Evolutionary conservation across 2,329 filamentous ascomycete genomes (phyloP), one percentile per base, ranked within the genome.

Genomic region (Ceratocystis papillata): DNA sequence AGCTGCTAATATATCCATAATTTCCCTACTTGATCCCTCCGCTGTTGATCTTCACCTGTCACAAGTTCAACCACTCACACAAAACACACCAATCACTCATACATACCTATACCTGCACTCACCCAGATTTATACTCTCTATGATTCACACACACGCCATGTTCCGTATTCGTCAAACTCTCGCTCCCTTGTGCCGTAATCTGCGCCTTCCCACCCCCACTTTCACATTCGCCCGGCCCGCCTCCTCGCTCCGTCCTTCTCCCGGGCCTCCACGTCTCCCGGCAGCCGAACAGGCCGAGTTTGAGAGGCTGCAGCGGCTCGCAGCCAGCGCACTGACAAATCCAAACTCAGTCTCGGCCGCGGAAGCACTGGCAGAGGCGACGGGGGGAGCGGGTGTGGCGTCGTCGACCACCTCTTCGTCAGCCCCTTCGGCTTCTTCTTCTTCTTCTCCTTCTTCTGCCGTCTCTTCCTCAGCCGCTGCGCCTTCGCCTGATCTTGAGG

Each of bases 271-370:
- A 0, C 88, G 90, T 62, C 89, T 97, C 10, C 90, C 93, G 5
- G 86, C 90, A 72, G 86, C 89, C 75, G 87, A 96, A 71, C 92
- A 96, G 79, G 89, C 91, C 74, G 84, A 95, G 70, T 96, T 94
- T 75, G 92, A 96, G 76, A 82, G 86, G 53, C 87, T 97, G 3
- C 91, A 96, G 74, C 84, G 84, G 71, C 80, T 76, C 44, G 82
- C 82, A 67, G 74, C 79, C 69, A 77, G 78, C 3, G 78, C 78
- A 7, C 72, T 78, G 63, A 74, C 76, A 69, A 77, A 78, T 70
- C 73, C 67, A 50, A 50, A 73, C 64, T 57, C 53, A 5, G 15
- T 3, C 10, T 10, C 53, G 1, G 45, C 73, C 62, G 53, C 69
- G 46, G 30, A 68, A 67, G 68, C 71, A 33, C 61, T 72, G 63